Conservation (phyloP, 768 basidiomycete species). For the Leccinum imitatum region DNA sequence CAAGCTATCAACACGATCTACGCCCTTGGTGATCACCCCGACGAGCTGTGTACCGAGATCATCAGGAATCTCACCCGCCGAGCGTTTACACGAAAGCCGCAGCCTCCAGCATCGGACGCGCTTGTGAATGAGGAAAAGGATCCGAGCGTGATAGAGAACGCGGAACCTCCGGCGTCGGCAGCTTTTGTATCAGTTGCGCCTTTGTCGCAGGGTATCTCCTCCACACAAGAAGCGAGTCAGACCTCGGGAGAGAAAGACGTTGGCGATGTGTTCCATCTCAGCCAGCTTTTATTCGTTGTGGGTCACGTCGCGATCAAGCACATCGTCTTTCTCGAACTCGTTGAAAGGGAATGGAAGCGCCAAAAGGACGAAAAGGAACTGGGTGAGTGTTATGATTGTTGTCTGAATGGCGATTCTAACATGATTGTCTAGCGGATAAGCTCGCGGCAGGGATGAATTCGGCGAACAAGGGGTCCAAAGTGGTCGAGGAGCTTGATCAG, state of each 20-base stretch:
- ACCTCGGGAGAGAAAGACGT: conserved; percentile 45
- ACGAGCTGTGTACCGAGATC: conserved; percentile 73
- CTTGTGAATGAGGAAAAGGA: conserved; percentile 33
- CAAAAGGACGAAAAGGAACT: conserved; percentile 88
- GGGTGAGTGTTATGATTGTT: conserved; percentile 44
- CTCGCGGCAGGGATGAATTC: conserved; percentile 40
- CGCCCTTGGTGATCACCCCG: conserved; percentile 90
- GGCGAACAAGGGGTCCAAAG: conserved; percentile 47
- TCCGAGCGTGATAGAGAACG: conserved; percentile 47
- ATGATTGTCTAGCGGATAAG: conserved; percentile 53
- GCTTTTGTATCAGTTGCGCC: conserved; percentile 20
- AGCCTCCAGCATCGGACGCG: conserved; percentile 2
- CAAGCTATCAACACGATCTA: conserved; percentile 97
- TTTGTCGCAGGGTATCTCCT: conserved; percentile 19
- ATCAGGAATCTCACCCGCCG: conserved; percentile 78
- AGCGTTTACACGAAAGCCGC: conserved; percentile 53
- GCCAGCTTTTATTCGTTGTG: conserved; percentile 92
- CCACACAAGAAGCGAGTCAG: conserved; percentile 8
- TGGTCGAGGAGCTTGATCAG: conserved; percentile 89
- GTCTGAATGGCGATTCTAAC: background rate
- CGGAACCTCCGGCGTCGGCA: conserved; percentile 31
- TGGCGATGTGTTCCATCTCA: conserved; percentile 84
- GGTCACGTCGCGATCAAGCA: conserved; percentile 98
- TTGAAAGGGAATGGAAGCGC: conserved; percentile 95
- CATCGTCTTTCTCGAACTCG: conserved; percentile 91